These are phyloP conservation scores for Sophora flavescens DNA, from an alignment of 306 rosid genomes.

Conservation along the genomic window DNA sequence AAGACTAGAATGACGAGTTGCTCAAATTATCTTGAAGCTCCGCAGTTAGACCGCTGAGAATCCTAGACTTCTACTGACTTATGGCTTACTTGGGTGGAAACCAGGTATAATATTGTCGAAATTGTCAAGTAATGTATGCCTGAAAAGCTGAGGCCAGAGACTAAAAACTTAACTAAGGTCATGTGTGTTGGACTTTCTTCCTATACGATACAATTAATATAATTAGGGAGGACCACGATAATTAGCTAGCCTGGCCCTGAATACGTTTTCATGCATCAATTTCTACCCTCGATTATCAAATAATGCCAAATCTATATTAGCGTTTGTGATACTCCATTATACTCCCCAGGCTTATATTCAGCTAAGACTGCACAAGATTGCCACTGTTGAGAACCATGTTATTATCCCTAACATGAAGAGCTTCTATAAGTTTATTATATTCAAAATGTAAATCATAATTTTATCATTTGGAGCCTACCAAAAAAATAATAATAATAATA, in stretches of 20 bases:
- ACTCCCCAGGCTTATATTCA: not conserved
- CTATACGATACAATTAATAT: not conserved
- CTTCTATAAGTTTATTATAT: not conserved
- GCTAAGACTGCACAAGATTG: not conserved
- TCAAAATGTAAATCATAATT: not conserved
- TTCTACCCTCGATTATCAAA: not conserved
- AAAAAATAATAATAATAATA: no score
- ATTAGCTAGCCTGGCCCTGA: not conserved
- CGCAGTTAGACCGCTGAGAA: conserved; percentile 52
- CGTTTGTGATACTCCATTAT: not conserved
- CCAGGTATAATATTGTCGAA: not conserved
- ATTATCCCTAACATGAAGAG: not conserved
- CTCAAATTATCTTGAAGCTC: conserved; percentile 29
- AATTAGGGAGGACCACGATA: not conserved
- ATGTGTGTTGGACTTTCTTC: not conserved
- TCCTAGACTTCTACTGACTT: conserved; percentile 4
- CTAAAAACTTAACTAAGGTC: not conserved
- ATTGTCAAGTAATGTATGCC: not conserved
- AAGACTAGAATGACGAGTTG: conserved; percentile 15
- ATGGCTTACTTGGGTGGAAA: not conserved
- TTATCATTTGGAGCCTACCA: no score
- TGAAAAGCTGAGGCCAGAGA: not conserved
- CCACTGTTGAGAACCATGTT: not conserved
- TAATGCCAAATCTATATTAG: not conserved
- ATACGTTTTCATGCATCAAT: not conserved